phyloP scores from a whole-genome alignment of 2,329 filamentous ascomycete genomes.

The Diaporthe australafricana region DNA sequence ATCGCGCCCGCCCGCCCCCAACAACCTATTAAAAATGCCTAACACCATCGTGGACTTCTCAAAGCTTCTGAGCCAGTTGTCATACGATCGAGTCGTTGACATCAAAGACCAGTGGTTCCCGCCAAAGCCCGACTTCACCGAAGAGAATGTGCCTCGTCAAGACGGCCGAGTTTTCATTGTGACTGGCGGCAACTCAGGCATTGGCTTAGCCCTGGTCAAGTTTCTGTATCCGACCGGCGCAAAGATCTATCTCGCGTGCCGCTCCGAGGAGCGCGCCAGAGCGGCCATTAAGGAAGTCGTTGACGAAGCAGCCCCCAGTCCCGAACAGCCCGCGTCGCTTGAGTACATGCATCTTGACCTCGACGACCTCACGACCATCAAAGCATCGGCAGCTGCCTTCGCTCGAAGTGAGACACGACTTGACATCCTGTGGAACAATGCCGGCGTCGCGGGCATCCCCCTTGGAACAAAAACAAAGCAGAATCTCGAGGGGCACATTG shows the following conservation, averaged over 20 bases:
- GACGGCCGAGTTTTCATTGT: constrained; percentile 56
- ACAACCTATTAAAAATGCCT: constrained; percentile 12
- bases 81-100: constrained; percentile 21
- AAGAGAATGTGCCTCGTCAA: constrained; percentile 43
- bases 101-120: constrained; percentile 40
- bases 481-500: constrained; percentile 49
- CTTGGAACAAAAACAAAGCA: constrained; percentile 44
- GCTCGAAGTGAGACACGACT: constrained; percentile 50
- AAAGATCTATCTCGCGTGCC: constrained; percentile 44
- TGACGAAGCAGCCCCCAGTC: constrained; percentile 7
- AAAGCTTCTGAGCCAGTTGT: constrained; percentile 28
- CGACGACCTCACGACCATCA: constrained; percentile 54
- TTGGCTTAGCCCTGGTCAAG: constrained; percentile 62
- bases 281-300: constrained; percentile 48
- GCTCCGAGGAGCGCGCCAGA: constrained; percentile 44
- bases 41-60: constrained; percentile 35
- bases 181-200: constrained; percentile 54
- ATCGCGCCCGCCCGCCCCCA: not conserved
- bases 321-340: constrained; percentile 38
- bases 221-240: constrained; percentile 62
- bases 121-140: constrained; percentile 43
- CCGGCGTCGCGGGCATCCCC: constrained; percentile 43
- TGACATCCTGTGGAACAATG: constrained; percentile 57
- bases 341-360: constrained; percentile 54
- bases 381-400: constrained; percentile 51